These are phyloP conservation scores for Pestalotiopsis sp. DNA, from an alignment of 2,329 filamentous ascomycete species.

Conservation along the genomic window DNA sequence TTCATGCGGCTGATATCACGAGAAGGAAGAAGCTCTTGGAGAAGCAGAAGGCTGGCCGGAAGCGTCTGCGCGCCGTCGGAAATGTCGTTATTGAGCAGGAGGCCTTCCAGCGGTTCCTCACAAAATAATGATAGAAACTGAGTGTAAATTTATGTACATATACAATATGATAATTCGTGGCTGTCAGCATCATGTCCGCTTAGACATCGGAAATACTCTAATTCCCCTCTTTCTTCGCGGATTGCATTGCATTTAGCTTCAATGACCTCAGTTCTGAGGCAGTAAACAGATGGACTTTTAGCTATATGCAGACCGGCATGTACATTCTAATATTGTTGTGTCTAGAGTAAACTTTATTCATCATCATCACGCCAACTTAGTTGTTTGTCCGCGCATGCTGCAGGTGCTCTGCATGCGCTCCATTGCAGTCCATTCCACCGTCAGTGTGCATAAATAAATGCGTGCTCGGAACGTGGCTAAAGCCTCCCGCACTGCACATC, in stretches of 20 bases:
- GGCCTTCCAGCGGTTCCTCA: conserved; percentile 90
- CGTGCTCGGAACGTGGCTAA: not conserved
- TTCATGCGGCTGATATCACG: conserved; percentile 87
- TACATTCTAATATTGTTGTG: too few relatives aligned
- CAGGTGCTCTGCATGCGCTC: too few relatives aligned
- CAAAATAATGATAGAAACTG: conserved; percentile 57
- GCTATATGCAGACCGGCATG: too few relatives aligned
- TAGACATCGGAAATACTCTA: not conserved
- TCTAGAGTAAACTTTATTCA: too few relatives aligned
- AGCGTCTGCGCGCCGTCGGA: conserved; percentile 79
- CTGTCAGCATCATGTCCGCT: not conserved
- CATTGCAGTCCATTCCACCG: too few relatives aligned
- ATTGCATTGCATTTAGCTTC: too few relatives aligned
- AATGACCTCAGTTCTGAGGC: too few relatives aligned
- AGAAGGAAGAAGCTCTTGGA: conserved; percentile 85
- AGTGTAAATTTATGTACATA: not conserved
- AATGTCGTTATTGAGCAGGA: conserved; percentile 97
- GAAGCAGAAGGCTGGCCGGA: conserved; percentile 94
- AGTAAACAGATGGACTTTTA: too few relatives aligned
- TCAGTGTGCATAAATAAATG: not conserved
- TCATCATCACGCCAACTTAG: too few relatives aligned
- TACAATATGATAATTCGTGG: not conserved
- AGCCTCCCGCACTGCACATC: not conserved
- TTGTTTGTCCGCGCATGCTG: too few relatives aligned
- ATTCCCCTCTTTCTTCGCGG: too few relatives aligned